Evolutionary conservation across 352 stramenopile species (phyloP).

Genomic region (Phytophthora europaea): DNA sequence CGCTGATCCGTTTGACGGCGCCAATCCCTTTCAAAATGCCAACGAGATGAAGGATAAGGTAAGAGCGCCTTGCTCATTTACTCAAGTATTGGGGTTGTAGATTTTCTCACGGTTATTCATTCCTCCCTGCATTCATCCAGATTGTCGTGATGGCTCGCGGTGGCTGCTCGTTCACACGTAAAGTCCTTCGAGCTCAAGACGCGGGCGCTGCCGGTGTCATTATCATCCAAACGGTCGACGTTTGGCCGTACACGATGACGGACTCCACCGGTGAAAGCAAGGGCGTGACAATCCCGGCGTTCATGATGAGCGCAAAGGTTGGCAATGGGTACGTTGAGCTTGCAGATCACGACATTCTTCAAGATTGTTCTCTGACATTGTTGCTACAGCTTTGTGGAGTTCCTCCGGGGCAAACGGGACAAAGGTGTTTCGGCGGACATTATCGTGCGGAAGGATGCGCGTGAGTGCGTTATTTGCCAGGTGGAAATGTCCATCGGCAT

Average conservation of each 20-base stretch:
- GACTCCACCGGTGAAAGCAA: conserved; percentile 77
- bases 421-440: conserved; percentile 51
- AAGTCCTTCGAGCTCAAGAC: conserved; percentile 72
- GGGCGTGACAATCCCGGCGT: conserved; percentile 69
- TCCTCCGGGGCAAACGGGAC: conserved; percentile 45
- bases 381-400: conserved; percentile 66
- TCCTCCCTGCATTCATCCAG: conserved; percentile 19
- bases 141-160: conserved; percentile 81
- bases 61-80: neutral
- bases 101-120: neutral
- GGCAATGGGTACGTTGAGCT: conserved; percentile 58
- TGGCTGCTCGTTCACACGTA: conserved; percentile 78
- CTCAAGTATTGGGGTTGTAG: neutral
- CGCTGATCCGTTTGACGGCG: conserved; percentile 71
- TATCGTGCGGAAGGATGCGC: conserved; percentile 69
- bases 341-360: neutral
- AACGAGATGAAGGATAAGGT: conserved; percentile 59
- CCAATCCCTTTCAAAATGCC: conserved; percentile 52
- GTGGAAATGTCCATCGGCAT: conserved; percentile 79
- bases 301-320: conserved; percentile 84
- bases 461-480: conserved; percentile 87
- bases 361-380: conserved; percentile 3
- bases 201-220: conserved; percentile 66
- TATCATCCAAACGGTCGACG: conserved; percentile 76
- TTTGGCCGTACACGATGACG: conserved; percentile 90